phyloP scores from a whole-genome alignment of 257 asterid species.

The Plantago elongata region DNA sequence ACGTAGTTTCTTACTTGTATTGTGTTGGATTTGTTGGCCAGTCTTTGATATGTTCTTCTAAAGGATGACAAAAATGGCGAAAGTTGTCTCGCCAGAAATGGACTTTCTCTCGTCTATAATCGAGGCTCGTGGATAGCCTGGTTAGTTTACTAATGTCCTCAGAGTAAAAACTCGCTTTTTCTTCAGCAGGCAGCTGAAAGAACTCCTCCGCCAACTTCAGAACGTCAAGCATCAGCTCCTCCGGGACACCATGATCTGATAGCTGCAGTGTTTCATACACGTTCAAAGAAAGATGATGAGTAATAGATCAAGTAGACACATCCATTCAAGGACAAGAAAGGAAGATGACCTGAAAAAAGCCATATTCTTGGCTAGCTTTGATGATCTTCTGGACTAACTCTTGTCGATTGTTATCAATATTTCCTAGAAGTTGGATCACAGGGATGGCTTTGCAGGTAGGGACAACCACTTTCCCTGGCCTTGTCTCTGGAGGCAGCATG shows the following conservation, averaged over 20 bases:
- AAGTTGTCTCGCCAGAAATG: slow-evolving; percentile 33
- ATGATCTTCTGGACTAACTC: slow-evolving; percentile 30
- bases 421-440: slow-evolving; percentile 31
- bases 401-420: slow-evolving; percentile 17
- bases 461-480: slow-evolving; percentile 43
- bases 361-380: slow-evolving; percentile 45
- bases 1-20: slow-evolving; percentile 18
- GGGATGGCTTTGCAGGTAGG: slow-evolving; percentile 37
- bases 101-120: slow-evolving; percentile 19
- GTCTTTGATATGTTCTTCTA: slow-evolving; percentile 17
- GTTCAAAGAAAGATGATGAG: neutral
- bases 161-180: slow-evolving; percentile 17
- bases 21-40: slow-evolving; percentile 31
- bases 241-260: slow-evolving; percentile 32
- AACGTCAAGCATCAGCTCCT: slow-evolving; percentile 14
- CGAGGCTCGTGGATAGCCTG: slow-evolving; percentile 27
- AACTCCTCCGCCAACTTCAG: slow-evolving; percentile 22
- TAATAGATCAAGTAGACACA: neutral
- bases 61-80: slow-evolving; percentile 27
- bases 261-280: slow-evolving; percentile 19
- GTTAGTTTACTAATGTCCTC: slow-evolving; percentile 9
- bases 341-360: slow-evolving; percentile 45
- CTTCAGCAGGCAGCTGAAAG: slow-evolving; percentile 26
- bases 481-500: slow-evolving; percentile 40
- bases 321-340: neutral